Evolutionary conservation across 108 stramenopile species (phyloP).

Genomic region (Cyclotella sp.): DNA sequence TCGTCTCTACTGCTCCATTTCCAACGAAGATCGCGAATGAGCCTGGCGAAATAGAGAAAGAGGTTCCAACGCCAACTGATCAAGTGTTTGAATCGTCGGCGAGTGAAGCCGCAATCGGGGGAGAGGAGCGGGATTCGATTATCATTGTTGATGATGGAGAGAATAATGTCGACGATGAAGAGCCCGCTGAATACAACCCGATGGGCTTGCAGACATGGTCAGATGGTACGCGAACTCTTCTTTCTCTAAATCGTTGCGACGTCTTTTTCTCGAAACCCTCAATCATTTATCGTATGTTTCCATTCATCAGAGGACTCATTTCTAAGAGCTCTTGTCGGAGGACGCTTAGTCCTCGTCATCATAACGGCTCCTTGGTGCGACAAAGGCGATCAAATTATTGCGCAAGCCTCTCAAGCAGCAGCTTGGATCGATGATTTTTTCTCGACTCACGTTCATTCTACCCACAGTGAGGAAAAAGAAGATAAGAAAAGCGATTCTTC

Average conservation of each 20-base stretch:
- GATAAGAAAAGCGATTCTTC: neutral
- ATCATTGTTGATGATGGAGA: neutral
- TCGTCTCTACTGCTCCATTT: neutral
- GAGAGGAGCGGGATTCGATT: no score
- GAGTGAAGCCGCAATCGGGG: no score
- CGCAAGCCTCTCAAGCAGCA: constrained; percentile 26
- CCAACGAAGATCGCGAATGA: neutral
- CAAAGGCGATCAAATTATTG: constrained; percentile 7
- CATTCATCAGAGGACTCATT: constrained; percentile 27
- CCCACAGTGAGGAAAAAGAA: neutral
- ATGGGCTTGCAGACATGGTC: constrained; percentile 49
- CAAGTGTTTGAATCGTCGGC: neutral
- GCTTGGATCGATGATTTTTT: constrained; percentile 33
- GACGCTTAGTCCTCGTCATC: constrained; percentile 47
- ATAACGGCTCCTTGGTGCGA: constrained; percentile 47
- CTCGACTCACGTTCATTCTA: neutral
- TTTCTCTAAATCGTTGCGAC: neutral
- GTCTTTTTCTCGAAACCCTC: neutral
- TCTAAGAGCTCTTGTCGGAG: constrained; percentile 28
- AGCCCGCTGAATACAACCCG: constrained; percentile 15
- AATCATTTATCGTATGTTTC: neutral
- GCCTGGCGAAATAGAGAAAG: neutral
- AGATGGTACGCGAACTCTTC: constrained; percentile 19
- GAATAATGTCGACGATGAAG: neutral
- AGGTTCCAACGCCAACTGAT: neutral